Evolutionary conservation across 148 eudicot species (phyloP).

Genomic region (Silene uniflora): DNA sequence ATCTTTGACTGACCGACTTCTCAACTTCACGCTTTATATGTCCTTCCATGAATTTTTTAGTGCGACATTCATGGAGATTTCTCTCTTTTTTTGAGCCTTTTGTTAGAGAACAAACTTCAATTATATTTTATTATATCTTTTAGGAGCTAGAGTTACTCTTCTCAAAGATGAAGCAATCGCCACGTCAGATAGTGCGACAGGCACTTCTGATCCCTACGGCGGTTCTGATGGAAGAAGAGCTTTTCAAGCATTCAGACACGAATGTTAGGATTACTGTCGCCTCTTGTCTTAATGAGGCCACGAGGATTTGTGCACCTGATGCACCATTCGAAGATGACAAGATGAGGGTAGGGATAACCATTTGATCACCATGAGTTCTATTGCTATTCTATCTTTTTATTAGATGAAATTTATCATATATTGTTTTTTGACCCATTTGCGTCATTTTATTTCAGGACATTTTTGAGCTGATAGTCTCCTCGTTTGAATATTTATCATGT

Average conservation of each 20-base stretch:
- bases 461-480: conserved; percentile 45
- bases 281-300: conserved; percentile 52
- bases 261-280: conserved; percentile 49
- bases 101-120: conserved; percentile 1
- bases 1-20: neutral
- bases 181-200: conserved; percentile 35
- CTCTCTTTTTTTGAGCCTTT: neutral
- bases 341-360: conserved; percentile 57
- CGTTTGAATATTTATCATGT: conserved; percentile 41
- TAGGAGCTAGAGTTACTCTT: conserved; percentile 57
- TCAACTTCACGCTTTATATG: conserved; percentile 5
- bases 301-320: conserved; percentile 71
- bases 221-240: conserved; percentile 47
- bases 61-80: neutral
- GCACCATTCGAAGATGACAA: conserved; percentile 52
- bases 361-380: neutral
- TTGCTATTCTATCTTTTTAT: conserved; percentile 1
- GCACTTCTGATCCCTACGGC: conserved; percentile 50
- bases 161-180: conserved; percentile 50
- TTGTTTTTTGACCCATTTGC: conserved; percentile 9
- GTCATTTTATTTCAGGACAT: conserved; percentile 38
- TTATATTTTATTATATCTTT: conserved; percentile 13
- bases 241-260: conserved; percentile 41
- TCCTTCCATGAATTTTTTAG: neutral
- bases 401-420: neutral